Evolutionary conservation across 1,284 basidiomycete genomes (phyloP), one percentile per base, ranked within the genome.

Genomic region (Ganoderma lingzhi): DNA sequence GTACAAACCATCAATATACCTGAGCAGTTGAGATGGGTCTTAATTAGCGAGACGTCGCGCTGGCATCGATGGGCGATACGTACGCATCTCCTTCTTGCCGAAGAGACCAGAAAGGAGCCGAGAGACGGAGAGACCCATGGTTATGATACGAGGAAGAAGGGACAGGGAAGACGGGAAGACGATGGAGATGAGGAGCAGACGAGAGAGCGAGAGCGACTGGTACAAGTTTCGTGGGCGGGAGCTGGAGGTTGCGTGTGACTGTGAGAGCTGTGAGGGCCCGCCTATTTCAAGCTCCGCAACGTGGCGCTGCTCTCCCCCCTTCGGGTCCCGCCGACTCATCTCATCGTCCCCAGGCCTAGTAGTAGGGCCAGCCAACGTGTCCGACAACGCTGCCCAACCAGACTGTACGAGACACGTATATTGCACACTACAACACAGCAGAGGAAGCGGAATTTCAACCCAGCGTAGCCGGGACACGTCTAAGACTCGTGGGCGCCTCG

Each of bases 41-140:
- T 67, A 70, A 71, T 71, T 65, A 70, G 75, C 69, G 66, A 64
- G 62, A 67, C 51, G 69, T 65, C 76, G 76, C 65, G 73, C 71
- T 75, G 74, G 69, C 75, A 76, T 69, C 70, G 76, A 75, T 75
- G 74, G 74, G 56, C 69, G 73, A 74, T 73, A 74, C 95, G 82
- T 83, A 97, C 97, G 96, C 97, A 99, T 99, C 86, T 99, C 98
- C 89, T 94, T 98, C 90, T 98, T 99, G 85, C 97, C 97, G 79
- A 99, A 97, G 82, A 99, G 89, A 82, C 89, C 90, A 71, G 90
- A 88, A 80, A 98, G 90, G 66, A 96, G 86, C 78, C 84, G 88
- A 76, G 95, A 97, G 78, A 97, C 84, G 59, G 90, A 90, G 76
- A 97, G 86, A 92, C 96, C 95, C 95, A 96, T 96, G 81, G 79